Base-by-base conservation (phyloP, 2,329 filamentous ascomycete genomes). In the Alternaria sp. region DNA sequence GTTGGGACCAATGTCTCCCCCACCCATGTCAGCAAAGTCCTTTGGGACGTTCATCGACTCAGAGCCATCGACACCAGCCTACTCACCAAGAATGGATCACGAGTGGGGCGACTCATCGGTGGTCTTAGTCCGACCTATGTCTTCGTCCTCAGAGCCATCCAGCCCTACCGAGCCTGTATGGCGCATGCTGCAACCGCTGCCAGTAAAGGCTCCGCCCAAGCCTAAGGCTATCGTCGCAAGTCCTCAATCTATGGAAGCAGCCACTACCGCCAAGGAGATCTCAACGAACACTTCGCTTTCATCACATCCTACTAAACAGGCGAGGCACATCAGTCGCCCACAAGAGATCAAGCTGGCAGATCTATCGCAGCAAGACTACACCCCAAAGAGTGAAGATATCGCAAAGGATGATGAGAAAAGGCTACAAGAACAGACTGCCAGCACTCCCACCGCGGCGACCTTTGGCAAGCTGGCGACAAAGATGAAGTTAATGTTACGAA, bases 1-100 rank as follows among this genome's bases (percentile, higher is more conserved):
- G 4, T 65, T 67, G 42, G 68, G 64, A 24, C 66, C 66, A 59
- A 67, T 72, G 65, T 75, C 75, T 20, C 75, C 57, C 8, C 57
- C 75, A n/a, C 75, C 74, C 22, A 72, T 77, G 70, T 77, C 75
- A 12, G 75, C 74, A 6, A 73, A 65, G 53, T 76, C 73, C 7
- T 75, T 78, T 41, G 71, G 72, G 39, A 78, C 76, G 1, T 72
- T 77, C 49, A 78, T 77, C 60, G 76, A 77, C 53, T 77, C 75
- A 2, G 75, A 72, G 26, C 75, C 76, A n/a, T 77, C 75, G 7
- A 76, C 75, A n/a, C 75, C 75, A 44, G 74, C 75, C 8, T 75
- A 71, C 48, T 77, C 75, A 32, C 75, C 75, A 38, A 66, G 74
- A 9, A 62, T 67, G 55, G 62, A 63, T 38, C 64, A 67, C 16